Base-by-base conservation (phyloP, 345 rosid species). In the Microthlaspi erraticum region DNA sequence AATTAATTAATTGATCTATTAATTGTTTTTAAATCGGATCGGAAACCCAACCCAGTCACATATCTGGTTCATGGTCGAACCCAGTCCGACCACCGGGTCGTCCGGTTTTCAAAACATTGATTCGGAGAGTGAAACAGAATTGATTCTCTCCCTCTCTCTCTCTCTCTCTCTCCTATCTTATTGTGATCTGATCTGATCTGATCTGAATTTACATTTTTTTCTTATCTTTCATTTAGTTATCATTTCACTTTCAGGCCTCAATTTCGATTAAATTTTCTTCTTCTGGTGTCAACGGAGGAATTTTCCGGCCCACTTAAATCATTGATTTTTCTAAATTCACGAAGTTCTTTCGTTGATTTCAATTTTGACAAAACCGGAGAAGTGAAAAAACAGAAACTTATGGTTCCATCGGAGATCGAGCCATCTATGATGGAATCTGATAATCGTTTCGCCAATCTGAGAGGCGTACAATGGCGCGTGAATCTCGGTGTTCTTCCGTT, bases 401-500 rank as follows among this genome's bases (percentile, higher is more conserved):
- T 63, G 72, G 36, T 46, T 62, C 62, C 11, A 50, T 57, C 73
- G 12, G 80, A 72, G 60, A 64, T 68, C 18, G 66, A 63, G 23
- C 34, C 33, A 55, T 17, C 36, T 29, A 18, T 55, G 65, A 18
- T 46, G 23, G 64, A 68, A 53, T 1, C 46, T 36, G 80, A 34
- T 60, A 34, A 14, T 59, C 79, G 70, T 58, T 78, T 83, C 70
- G 74, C 55, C 23, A 83, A 82, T 60, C 84, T 91, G 0, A 85
- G 97, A 79, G 85, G 97, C 38, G 87, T 91, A 1, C 87, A 74
- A 55, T 94, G 99, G 99, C 96, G 99, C 31, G 72, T 91, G 60
- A 80, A 86, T 86, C 97, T 91, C 32, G 90, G 92, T 63, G 84
- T 91, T 80, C 73, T 94, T 65, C 92, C 93, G 10, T 60, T 75